Base-by-base conservation (phyloP, 352 stramenopile species). In the Globisporangium paroecandrum region DNA sequence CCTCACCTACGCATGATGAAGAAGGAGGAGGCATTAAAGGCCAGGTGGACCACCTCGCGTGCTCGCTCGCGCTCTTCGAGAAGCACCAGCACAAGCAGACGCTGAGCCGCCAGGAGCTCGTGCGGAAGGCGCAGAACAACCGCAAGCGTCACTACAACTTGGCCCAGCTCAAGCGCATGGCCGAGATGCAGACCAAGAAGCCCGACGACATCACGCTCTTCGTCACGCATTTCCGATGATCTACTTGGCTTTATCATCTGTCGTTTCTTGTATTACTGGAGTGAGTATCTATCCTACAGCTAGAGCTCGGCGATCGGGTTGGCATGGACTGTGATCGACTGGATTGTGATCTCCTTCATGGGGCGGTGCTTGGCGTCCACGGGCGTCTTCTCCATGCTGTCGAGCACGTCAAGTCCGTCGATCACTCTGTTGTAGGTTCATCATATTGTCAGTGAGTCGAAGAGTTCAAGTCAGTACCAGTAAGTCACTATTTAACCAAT, bases 401-500 rank as follows among this genome's bases (percentile, higher is more conserved):
- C 97, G 51, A 99, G 76, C n/a, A 95, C 89, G 66, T 99, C 97
- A 72, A 98, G 97, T 29, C 97, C 97, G 73, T 99, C 94, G 65
- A 99, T 96, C 54, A 95, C 79, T 65, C 85, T 95, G 65, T 4
- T 24, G 54, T n/a, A 49, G 1, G 41, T 49, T 49, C 15, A 49
- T 49, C 41, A 49, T 8, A 49, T 49, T 20, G 4, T 49, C 41
- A 49, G 4, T 49, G 13, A n/a, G 41, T 49, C 13, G 22, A n/a
- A 6, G 49, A 56, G 49, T 56, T 12, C n/a, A 56, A 27, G 49
- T 56, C 49, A 27, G 49, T 56, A 41, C 1, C 22, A 57, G 36
- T 32, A 10, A 22, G n/a, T 32, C 29, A 43, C 27, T 29, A 38
- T n/a, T 41, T 36, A 22, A 13, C 12, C 12, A 47, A 51, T 57